Base-by-base conservation (phyloP, 1,139 yeast genomes). In the Taiozyma sp. region DNA sequence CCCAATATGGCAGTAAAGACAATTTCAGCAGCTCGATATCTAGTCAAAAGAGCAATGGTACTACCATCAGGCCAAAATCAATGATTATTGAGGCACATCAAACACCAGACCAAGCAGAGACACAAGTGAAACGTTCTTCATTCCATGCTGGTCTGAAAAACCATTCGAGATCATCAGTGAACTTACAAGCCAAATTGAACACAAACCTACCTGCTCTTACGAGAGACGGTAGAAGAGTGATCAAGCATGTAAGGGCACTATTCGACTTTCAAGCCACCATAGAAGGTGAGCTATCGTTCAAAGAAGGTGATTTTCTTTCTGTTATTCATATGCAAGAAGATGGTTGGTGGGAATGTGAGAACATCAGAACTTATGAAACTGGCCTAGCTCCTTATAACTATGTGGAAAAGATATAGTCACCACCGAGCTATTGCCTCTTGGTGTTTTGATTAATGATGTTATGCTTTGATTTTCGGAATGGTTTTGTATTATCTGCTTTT, bases 261-360 rank as follows among this genome's bases (percentile, higher is more conserved):
- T 88, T 84, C 62, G 82, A 82, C 46, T 89, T 86, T 68, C 75
- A 78, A 40, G 90, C 95, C 1, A 85, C 82, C 26, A 84, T 86
- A 47, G 85, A 84, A n/a, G 93, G 88, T 46, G 97, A 89, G 61
- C 75, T 88, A 11, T 70, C 76, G 19, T 88, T 89, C 73, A 76
- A 78, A 51, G 86, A 87, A 63, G 86, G 85, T 50, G 95, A 90
- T 73, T 66, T 80, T n/a, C 71, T 89, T 66, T 76, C 82, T 54
- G 80, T 89, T 14, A 68, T 87, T 28, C 81, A 81, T 58, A 84
- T 78, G 73, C 95, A 88, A 65, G 91, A 85, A 50, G 96, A 89
- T 62, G 89, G 90, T 37, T 89, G 97, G 96, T 89, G 86, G 84
- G 83, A 85, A 59, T 86, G 88, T 55, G 96, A 89, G 64, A 80